Conservation (phyloP, 495 filamentous ascomycete genomes). For the Baudoinia panamericana region DNA sequence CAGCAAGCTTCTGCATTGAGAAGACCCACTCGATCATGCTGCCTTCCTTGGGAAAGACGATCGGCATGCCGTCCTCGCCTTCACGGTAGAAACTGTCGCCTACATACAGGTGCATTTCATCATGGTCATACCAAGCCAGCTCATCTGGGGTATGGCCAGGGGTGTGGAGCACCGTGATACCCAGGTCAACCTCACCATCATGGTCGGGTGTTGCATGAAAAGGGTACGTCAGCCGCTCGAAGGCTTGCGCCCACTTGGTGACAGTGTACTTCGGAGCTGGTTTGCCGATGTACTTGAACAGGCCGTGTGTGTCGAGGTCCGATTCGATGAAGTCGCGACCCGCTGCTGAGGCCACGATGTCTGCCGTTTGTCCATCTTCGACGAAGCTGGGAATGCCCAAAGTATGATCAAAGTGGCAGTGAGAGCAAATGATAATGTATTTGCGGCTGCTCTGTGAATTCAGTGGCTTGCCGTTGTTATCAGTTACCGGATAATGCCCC, state of each 20-base stretch:
- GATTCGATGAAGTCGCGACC: constrained; percentile 27
- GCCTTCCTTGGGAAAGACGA: constrained; percentile 28
- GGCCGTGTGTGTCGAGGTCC: constrained; percentile 25
- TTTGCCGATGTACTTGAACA: constrained; percentile 20
- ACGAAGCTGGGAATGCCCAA: constrained; percentile 28
- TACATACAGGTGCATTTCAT: constrained; percentile 30
- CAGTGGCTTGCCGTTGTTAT: constrained; percentile 24
- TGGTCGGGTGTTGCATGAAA: background rate
- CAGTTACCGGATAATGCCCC: constrained; percentile 26
- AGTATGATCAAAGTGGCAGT: constrained; percentile 35
- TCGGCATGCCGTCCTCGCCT: constrained; percentile 26
- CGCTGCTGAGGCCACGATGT: constrained; percentile 27
- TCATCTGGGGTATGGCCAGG: constrained; percentile 35
- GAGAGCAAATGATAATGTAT: constrained; percentile 31
- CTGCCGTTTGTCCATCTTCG: constrained; percentile 17
- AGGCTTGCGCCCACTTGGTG: constrained; percentile 27
- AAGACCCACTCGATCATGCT: constrained; percentile 18
- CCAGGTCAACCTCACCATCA: constrained; percentile 13
- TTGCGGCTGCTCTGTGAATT: constrained; percentile 23
- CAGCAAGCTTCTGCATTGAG: constrained; percentile 15
- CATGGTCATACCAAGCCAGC: constrained; percentile 31
- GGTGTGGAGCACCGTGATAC: constrained; percentile 30
- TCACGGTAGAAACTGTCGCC: constrained; percentile 34
- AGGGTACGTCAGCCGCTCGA: constrained; percentile 17
- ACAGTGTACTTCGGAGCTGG: constrained; percentile 27